Conservation (phyloP, 371 early-diverging fungal species). For the Rhizopus sp. region DNA sequence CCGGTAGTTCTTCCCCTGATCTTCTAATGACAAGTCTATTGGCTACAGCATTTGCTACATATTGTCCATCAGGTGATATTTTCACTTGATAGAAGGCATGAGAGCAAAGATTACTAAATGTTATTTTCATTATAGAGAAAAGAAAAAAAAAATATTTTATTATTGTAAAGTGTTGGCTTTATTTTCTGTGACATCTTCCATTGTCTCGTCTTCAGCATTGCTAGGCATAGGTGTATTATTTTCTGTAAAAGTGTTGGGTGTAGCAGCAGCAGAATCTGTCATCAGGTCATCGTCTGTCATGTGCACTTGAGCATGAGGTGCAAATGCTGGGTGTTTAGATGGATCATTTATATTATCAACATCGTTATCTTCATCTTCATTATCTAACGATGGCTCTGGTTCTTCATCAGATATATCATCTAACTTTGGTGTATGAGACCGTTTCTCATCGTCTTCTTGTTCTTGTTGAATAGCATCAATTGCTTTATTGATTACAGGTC, state of each 20-base stretch:
- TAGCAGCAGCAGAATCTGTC: constrained; percentile 29
- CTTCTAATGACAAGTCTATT: constrained; percentile 72
- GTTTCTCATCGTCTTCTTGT: constrained; percentile 30
- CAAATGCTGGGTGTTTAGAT: constrained; percentile 44
- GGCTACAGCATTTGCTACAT: constrained; percentile 71
- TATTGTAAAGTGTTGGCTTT: background rate
- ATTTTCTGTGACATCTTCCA: constrained; percentile 8
- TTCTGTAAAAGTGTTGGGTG: constrained; percentile 20
- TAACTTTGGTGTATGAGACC: constrained; percentile 47
- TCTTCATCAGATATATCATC: constrained; percentile 49
- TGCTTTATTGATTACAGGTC: constrained; percentile 15
- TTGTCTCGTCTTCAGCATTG: constrained; percentile 16
- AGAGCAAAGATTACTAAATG: constrained; percentile 64
- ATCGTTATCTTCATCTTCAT: constrained; percentile 35
- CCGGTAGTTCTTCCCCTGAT: constrained; percentile 42
- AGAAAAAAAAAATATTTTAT: constrained; percentile 1
- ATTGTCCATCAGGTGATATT: constrained; percentile 69
- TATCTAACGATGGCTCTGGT: constrained; percentile 23
- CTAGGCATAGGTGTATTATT: constrained; percentile 19
- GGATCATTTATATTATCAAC: constrained; percentile 41
- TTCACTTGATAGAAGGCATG: constrained; percentile 56
- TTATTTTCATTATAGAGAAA: constrained; percentile 9
- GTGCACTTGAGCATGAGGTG: constrained; percentile 44
- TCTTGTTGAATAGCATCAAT: constrained; percentile 15
- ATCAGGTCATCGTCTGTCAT: constrained; percentile 33